Base-by-base conservation (phyloP, 768 basidiomycete species). In the Boletales sp. region DNA sequence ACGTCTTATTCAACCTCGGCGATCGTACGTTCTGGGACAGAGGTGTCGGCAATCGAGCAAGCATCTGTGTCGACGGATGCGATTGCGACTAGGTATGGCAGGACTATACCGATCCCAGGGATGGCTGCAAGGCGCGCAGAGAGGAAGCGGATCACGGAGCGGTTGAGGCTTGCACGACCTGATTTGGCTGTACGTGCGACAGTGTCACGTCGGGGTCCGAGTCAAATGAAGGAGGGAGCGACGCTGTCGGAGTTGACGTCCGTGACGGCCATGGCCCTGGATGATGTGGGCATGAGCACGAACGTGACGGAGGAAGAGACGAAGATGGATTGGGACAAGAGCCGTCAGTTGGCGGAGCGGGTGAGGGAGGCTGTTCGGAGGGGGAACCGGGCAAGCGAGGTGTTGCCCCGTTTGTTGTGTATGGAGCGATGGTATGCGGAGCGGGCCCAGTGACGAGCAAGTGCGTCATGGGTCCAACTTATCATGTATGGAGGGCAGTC, bases 121-220 rank as follows among this genome's bases (percentile, higher is more conserved):
- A 62, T 48, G 4, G 60, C 50, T 21, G 51, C 51, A 34, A 60
- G 60, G 14, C 58, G 56, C 13, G 51, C 54, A 0, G 50, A 51
- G 38, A 61, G 63, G 35, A 54, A 50, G 19, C 53, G 46, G 32
- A 62, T 60, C 36, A 73, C 72, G 1, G 72, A 76, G 34, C 73
- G 71, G 32, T 63, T 82, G 14, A 70, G 72, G 5, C 59, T 57
- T 13, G 76, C 75, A 11, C 71, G 73, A 25, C 80, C 79, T 3
- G 70, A 75, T 46, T 67, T 72, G 8, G 71, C 74, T 2, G 59
- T 60, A 8, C 57, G 67, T 3, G 41, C 42, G 6, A 69, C 64
- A 44, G 57, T 63, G 10, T 64, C 65, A 42, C 49, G 62, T 13
- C 37, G 59, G 17, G 62, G 54, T 14, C 15, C 17, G 48, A 56